These are phyloP conservation scores for Penicillium paxilli DNA, from an alignment of 495 filamentous ascomycete species.

Conservation along the genomic window DNA sequence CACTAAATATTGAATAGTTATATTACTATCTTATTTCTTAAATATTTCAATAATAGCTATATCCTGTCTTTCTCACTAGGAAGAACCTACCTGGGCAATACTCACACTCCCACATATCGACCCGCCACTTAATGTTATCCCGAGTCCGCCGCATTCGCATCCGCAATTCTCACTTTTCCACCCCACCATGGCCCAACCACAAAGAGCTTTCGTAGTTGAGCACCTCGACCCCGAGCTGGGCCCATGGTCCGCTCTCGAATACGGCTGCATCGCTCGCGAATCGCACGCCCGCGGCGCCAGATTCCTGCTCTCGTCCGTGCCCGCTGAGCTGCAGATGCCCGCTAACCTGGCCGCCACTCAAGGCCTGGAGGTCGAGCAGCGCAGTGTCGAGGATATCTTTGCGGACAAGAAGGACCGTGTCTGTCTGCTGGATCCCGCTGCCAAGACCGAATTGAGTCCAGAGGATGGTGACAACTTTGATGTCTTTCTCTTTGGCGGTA, in stretches of 20 bases:
- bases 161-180: constrained; percentile 9
- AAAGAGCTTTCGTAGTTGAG: constrained; percentile 77
- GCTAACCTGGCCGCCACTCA: constrained; percentile 55
- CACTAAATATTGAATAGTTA: too few species aligned
- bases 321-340: constrained; percentile 65
- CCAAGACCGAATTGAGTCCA: constrained; percentile 74
- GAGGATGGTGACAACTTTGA: constrained; percentile 82
- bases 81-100: too few species aligned
- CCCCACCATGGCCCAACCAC: constrained; percentile 29
- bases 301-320: constrained; percentile 86
- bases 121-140: too few species aligned
- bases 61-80: too few species aligned
- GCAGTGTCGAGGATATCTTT: constrained; percentile 78
- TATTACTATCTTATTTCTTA: too few species aligned
- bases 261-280: constrained; percentile 80
- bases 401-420: constrained; percentile 65
- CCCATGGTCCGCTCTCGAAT: constrained; percentile 91
- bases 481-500: constrained; percentile 92
- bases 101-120: not conserved
- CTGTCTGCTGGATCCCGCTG: constrained; percentile 87
- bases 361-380: constrained; percentile 64
- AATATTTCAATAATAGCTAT: too few species aligned
- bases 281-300: constrained; percentile 62
- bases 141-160: constrained; percentile 7
- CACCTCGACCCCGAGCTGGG: constrained; percentile 92